These are phyloP conservation scores for Pyricularia sp. DNA, from an alignment of 2,329 filamentous ascomycete genomes.

Conservation along the genomic window DNA sequence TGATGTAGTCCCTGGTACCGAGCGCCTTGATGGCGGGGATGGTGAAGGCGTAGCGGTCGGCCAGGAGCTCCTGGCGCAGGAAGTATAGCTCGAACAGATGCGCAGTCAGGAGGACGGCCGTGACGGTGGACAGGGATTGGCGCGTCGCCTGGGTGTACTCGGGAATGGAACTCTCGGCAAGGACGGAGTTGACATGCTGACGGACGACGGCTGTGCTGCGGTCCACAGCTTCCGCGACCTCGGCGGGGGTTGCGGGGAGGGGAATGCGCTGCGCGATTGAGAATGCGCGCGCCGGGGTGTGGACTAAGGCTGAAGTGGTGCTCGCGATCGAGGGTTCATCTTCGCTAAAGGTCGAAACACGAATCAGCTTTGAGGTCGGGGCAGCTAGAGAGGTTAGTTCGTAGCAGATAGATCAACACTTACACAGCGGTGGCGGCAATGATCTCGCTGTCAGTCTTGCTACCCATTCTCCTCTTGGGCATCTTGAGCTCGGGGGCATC, in stretches of 20 bases:
- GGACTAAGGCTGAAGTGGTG: slow-evolving; percentile 32
- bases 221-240: slow-evolving; percentile 69
- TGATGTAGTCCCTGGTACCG: slow-evolving; percentile 45
- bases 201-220: slow-evolving; percentile 58
- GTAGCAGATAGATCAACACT: not conserved
- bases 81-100: slow-evolving; percentile 60
- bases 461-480: slow-evolving; percentile 31
- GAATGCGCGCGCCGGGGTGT: slow-evolving; percentile 41
- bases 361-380: not conserved
- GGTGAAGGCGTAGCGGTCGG: slow-evolving; percentile 63
- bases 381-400: not conserved
- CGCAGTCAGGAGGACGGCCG: slow-evolving; percentile 60
- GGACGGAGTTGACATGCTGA: slow-evolving; percentile 53
- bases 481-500: slow-evolving; percentile 37
- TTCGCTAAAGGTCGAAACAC: slow-evolving; percentile 13
- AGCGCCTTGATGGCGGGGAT: slow-evolving; percentile 52
- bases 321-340: slow-evolving; percentile 23
- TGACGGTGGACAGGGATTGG: slow-evolving; percentile 62
- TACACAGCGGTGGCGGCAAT: slow-evolving; percentile 14
- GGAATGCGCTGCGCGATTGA: slow-evolving; percentile 52
- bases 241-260: slow-evolving; percentile 72
- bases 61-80: slow-evolving; percentile 61
- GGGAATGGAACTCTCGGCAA: slow-evolving; percentile 56
- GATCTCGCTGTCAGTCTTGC: slow-evolving; percentile 35
- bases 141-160: slow-evolving; percentile 58